Evolutionary conservation across 1,284 basidiomycete genomes (phyloP), one percentile per base, ranked within the genome.

Genomic region (Porodaedalea pini): DNA sequence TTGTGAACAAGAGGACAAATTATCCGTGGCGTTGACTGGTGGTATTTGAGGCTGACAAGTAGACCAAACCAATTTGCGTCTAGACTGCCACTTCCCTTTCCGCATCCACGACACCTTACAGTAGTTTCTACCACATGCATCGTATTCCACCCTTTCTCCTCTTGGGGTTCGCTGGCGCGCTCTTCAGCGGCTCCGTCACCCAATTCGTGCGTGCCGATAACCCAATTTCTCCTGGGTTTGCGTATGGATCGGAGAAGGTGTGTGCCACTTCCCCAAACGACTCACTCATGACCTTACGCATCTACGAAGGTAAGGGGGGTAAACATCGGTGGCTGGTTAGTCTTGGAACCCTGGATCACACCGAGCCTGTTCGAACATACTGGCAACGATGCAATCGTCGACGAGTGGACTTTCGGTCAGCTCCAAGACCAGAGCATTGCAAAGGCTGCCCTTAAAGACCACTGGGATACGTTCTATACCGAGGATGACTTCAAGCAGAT

Each of bases 321-420:
- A 61, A 90, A 88, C 69, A 75, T 90, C 11, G 88, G 87, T 37
- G 87, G 89, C 29, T 92, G 90, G 90, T 81, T 91, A 34, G 82
- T 92, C n/a, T 76, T 88, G 36, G 87, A 90, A 86, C 88, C 90
- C n/a, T 92, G 88, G 88, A 90, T 92, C 62, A 91, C 88, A 0
- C 92, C 92, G 13, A 88, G 85, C 49, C 69, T 95, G 15, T 98
- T 94, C 66, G 88, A 92, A 62, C 76, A 80, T 66, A 92, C 91
- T 0, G 85, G 79, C 31, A 86, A 92, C 68, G 64, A 72, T 21
- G 73, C 69, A 44, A 89, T 86, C 58, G 71, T 94, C 57, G 92
- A 95, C 69, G 92, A 97, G 72, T 97, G 81, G 76, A 96, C 94
- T 0, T 94, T 91, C 64, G 79, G 85, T 41, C 78, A 83, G 65